A percentile compares a stretch with the other conserved stretches of the same genome.
Evolutionary conservation across 495 filamentous ascomycete genomes (phyloP).

Genomic region (Penicillium goetzii): DNA sequence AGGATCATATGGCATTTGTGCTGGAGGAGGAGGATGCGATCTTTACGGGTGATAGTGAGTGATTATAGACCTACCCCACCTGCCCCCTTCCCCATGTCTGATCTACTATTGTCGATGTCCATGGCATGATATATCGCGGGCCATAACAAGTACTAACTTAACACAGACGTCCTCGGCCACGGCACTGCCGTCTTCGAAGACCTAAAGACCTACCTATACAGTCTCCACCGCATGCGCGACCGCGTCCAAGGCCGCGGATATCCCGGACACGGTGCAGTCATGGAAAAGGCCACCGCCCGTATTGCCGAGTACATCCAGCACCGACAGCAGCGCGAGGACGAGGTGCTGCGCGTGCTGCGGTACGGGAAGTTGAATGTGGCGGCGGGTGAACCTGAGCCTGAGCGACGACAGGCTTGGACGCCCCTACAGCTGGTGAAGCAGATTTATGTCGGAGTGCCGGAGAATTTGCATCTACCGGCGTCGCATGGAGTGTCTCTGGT

Average conservation of each 20-base stretch:
- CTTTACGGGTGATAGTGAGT: slow-evolving; percentile 84
- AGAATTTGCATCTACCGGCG: slow-evolving; percentile 73
- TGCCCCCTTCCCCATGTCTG: not conserved
- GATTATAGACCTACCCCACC: not conserved
- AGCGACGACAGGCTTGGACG: slow-evolving; percentile 55
- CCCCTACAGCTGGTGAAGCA: slow-evolving; percentile 81
- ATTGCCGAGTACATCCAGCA: slow-evolving; percentile 84
- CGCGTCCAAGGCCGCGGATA: slow-evolving; percentile 74
- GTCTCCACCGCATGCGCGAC: slow-evolving; percentile 69
- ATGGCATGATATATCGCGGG: not conserved
- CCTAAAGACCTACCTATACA: slow-evolving; percentile 70
- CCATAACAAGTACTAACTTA: not conserved
- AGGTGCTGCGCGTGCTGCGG: slow-evolving; percentile 72
- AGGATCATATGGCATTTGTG: slow-evolving; percentile 79
- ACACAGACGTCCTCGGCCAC: slow-evolving; percentile 78
- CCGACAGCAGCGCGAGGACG: slow-evolving; percentile 75
- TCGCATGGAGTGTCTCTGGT: slow-evolving; percentile 70
- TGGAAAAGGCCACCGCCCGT: slow-evolving; percentile 66
- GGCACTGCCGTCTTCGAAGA: slow-evolving; percentile 94
- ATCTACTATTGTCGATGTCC: not conserved
- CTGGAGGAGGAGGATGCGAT: slow-evolving; percentile 77
- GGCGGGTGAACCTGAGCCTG: slow-evolving; percentile 40
- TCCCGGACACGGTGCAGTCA: slow-evolving; percentile 81
- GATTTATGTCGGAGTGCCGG: slow-evolving; percentile 80
- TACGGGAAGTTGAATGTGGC: slow-evolving; percentile 39